phyloP scores from a whole-genome alignment of 2,329 filamentous ascomycete species.

The Periconia sp. region DNA sequence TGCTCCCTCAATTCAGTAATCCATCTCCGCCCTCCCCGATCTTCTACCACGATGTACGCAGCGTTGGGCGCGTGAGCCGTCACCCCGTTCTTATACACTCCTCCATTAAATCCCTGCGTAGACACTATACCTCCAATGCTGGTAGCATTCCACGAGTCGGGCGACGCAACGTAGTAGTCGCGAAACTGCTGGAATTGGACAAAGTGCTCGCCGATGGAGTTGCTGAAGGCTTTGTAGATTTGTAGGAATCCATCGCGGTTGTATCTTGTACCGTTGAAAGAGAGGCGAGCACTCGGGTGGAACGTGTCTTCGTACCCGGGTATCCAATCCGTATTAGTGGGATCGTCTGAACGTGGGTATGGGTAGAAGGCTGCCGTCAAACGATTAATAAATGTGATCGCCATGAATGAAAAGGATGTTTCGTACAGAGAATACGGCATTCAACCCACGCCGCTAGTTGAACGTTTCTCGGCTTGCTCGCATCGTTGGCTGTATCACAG shows the following conservation, averaged over 20 bases:
- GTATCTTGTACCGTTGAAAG: slow-evolving; percentile 6
- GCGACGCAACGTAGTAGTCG: slow-evolving; percentile 8
- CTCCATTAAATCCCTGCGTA: slow-evolving; percentile 4
- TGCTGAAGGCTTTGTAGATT: slow-evolving; percentile 3
- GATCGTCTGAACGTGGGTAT: slow-evolving; percentile 1
- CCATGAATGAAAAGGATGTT: background rate
- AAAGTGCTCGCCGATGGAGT: slow-evolving; percentile 2
- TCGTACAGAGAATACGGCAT: slow-evolving; percentile 1
- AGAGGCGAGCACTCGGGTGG: slow-evolving; percentile 1
- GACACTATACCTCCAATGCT: slow-evolving; percentile 3
- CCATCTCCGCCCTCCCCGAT: slow-evolving; percentile 4
- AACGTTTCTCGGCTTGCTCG: background rate
- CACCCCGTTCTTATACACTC: background rate
- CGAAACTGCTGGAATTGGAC: slow-evolving; percentile 7
- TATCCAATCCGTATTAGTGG: slow-evolving; percentile 5
- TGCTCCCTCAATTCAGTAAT: slow-evolving; percentile 7
- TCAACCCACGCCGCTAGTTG: slow-evolving; percentile 8
- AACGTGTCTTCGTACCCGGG: background rate
- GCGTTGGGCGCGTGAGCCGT: slow-evolving; percentile 5
- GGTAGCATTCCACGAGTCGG: slow-evolving; percentile 5
- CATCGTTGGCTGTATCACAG: background rate
- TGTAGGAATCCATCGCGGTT: slow-evolving; percentile 3
- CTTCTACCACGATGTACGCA: slow-evolving; percentile 1
- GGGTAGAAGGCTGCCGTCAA: slow-evolving; percentile 4
- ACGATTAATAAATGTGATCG: background rate